Evolutionary conservation across 2,329 filamentous ascomycete genomes (phyloP).

Genomic region (Fusarium floridanum): DNA sequence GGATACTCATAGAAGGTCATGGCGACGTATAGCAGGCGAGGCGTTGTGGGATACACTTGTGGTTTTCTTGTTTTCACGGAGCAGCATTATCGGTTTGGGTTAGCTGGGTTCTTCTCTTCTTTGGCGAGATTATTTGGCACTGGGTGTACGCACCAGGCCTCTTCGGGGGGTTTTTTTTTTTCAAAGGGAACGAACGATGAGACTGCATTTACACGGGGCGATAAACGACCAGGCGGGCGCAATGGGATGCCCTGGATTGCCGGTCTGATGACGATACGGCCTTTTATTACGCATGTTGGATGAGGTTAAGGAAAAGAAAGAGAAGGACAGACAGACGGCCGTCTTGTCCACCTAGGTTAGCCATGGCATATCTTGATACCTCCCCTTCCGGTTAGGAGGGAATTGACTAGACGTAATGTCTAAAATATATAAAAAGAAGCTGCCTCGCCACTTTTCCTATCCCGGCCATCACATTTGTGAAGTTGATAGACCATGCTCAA

Average conservation of each 20-base stretch:
- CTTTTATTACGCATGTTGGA: conserved; percentile 29
- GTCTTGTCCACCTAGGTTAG: conserved; percentile 29
- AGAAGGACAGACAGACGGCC: conserved; percentile 22
- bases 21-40: conserved; percentile 37
- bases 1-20: conserved; percentile 31
- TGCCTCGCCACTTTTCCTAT: background rate
- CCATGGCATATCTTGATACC: conserved; percentile 22
- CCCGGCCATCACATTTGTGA: background rate
- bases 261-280: conserved; percentile 40
- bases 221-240: conserved; percentile 25
- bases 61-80: conserved; percentile 5
- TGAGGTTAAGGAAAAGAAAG: conserved; percentile 35
- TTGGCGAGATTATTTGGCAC: conserved; percentile 41
- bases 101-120: conserved; percentile 19
- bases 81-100: conserved; percentile 26
- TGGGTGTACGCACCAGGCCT: conserved; percentile 45
- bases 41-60: conserved; percentile 33
- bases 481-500: background rate
- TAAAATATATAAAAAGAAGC: conserved; percentile 27
- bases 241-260: conserved; percentile 25
- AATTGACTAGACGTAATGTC: conserved; percentile 42
- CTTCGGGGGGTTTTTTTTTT: conserved; percentile 13
- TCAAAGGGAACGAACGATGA: conserved; percentile 22
- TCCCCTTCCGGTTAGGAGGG: conserved; percentile 22
- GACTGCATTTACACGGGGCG: conserved; percentile 35